Evolutionary conservation across 2,329 filamentous ascomycete genomes (phyloP), one percentile per base, ranked within the genome.

Genomic region (Aspergillus tubingensis): DNA sequence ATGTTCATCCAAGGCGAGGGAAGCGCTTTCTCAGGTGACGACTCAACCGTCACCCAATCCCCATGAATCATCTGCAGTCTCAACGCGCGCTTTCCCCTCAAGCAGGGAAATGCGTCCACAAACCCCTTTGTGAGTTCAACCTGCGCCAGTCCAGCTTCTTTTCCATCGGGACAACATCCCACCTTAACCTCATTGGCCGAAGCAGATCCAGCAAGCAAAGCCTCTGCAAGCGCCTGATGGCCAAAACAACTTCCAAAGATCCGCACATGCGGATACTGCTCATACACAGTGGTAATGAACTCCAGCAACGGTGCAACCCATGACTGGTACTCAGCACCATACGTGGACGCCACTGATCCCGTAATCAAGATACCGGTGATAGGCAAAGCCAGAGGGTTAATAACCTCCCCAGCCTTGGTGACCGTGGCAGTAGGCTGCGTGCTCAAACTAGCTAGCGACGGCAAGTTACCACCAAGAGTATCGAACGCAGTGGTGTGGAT

Each of bases 211-310:
- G 65, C 49, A 2, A 68, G 52, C 1, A 68, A 13, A 1, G 62
- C 59, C 43, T 61, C 57, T 2, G 62, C 65, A 39, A 74, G 66
- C 13, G 73, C 59, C 60, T 74, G 72, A 51, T 74, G 72, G 0
- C 72, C 74, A 62, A 74, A 76, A 55, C 74, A 76, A 2, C 73
- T 74, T 8, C 73, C 74, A 50, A 76, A 69, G 6, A 75, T 61
- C 15, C 69, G 70, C 3, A 76, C 72, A 21, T 69, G 43, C 2
- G 73, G 69, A 52, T 70, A 73, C 0, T 67, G 38, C 0, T 47
- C 54, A 56, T 69, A 74, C 0, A 75, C 68, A 0, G 49, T 67
- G 6, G 64, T 63, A 21, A 76, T 61, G 25, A 70, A 76, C 2
- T 58, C 51, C 47, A 69, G 63, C 1, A 76, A 54, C 0, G 65